phyloP scores from a whole-genome alignment of 2,329 filamentous ascomycete genomes.

The Incumbomyces lentus region DNA sequence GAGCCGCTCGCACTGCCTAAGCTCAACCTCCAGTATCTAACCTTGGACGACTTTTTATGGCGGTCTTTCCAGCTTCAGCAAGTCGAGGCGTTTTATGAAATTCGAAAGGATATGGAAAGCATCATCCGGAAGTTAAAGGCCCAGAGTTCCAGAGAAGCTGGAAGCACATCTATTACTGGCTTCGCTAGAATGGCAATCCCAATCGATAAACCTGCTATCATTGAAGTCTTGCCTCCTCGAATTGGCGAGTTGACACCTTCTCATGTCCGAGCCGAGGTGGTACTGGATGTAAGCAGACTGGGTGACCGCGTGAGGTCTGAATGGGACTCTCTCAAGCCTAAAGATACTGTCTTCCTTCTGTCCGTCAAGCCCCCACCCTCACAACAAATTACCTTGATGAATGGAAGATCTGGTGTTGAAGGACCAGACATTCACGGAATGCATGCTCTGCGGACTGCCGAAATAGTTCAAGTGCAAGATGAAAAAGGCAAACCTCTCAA shows the following conservation, averaged over 20 bases:
- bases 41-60: conserved; percentile 94
- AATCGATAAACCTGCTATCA: conserved; percentile 72
- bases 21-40: conserved; percentile 88
- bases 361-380: conserved; percentile 52
- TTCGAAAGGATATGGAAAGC: conserved; percentile 81
- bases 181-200: conserved; percentile 87
- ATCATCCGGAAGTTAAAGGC: conserved; percentile 70
- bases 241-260: conserved; percentile 80
- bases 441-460: conserved; percentile 61
- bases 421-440: conserved; percentile 21
- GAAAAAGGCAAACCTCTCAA: conserved; percentile 68
- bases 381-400: conserved; percentile 39
- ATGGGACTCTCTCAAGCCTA: conserved; percentile 78
- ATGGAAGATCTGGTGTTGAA: conserved; percentile 37
- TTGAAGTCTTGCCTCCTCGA: conserved; percentile 71
- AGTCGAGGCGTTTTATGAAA: conserved; percentile 85
- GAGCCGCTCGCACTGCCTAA: conserved; percentile 84
- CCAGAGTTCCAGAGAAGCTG: conserved; percentile 51
- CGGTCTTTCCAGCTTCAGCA: conserved; percentile 81
- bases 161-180: conserved; percentile 61
- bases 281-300: conserved; percentile 71
- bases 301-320: conserved; percentile 66
- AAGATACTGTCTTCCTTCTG: conserved; percentile 83
- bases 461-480: conserved; percentile 76
- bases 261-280: conserved; percentile 74